Evolutionary conservation across 176 grass and related monocot genomes (phyloP).

Genomic region (Aegilops umbellulata): DNA sequence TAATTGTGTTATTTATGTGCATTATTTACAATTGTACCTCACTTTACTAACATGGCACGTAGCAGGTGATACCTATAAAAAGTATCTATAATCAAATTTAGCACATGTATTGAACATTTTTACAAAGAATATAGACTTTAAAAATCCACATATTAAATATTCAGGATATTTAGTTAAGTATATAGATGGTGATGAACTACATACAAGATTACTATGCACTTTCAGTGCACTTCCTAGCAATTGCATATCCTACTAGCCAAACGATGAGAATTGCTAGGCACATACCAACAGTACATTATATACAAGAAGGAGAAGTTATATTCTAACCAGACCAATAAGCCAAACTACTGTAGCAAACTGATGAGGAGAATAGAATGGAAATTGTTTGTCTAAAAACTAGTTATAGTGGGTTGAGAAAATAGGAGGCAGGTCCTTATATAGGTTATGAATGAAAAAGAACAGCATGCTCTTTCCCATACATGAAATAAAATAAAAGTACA

Average conservation of each 20-base stretch:
- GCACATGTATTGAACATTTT: background rate
- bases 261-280: background rate
- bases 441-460: background rate
- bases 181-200: background rate
- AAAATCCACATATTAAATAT: background rate
- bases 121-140: background rate
- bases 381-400: background rate
- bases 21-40: background rate
- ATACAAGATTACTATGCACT: background rate
- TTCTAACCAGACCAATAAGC: background rate
- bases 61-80: background rate
- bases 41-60: background rate
- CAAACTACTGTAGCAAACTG: background rate
- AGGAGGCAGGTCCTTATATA: background rate
- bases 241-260: background rate
- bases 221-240: background rate
- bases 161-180: background rate
- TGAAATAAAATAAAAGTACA: background rate
- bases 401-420: background rate
- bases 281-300: background rate
- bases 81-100: background rate
- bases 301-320: background rate
- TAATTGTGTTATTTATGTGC: background rate
- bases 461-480: background rate
- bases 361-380: background rate